These are phyloP conservation scores for Melampsora larici-populina DNA, from an alignment of 1,284 basidiomycete species.

Conservation along the genomic window DNA sequence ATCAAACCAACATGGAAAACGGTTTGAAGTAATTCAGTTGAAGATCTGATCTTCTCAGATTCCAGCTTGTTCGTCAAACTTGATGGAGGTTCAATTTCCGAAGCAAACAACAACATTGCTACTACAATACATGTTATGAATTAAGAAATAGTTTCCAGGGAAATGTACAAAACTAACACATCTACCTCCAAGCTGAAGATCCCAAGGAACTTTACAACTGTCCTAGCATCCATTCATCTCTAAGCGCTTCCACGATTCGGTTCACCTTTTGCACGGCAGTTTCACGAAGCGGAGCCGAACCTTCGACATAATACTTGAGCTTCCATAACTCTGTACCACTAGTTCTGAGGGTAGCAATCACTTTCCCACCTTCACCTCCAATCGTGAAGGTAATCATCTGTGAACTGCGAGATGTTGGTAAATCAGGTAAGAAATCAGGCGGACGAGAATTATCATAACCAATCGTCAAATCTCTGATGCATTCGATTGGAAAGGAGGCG, in stretches of 20 bases:
- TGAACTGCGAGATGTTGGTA: conserved; percentile 68
- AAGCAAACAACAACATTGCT: no score
- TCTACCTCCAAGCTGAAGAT: no score
- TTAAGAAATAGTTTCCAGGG: no score
- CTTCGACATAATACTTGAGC: conserved; percentile 37
- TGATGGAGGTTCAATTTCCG: no score
- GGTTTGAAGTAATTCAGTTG: no score
- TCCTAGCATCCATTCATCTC: conserved; percentile 28
- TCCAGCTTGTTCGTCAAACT: no score
- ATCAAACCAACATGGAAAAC: no score
- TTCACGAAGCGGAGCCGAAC: neutral
- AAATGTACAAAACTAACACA: no score
- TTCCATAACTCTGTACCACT: conserved; percentile 67
- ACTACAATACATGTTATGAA: no score
- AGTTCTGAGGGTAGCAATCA: conserved; percentile 65
- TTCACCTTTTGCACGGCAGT: conserved; percentile 15
- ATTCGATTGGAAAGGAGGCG: conserved; percentile 62
- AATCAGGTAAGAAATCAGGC: conserved; percentile 63
- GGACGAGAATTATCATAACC: conserved; percentile 60
- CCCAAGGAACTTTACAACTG: neutral
- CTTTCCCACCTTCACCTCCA: conserved; percentile 55
- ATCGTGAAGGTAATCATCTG: conserved; percentile 79
- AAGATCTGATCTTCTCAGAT: no score
- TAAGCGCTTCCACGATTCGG: conserved; percentile 17
- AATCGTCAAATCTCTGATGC: conserved; percentile 68